These are phyloP conservation scores for Calvatia gigantea DNA, from an alignment of 768 basidiomycete genomes.

Conservation along the genomic window DNA sequence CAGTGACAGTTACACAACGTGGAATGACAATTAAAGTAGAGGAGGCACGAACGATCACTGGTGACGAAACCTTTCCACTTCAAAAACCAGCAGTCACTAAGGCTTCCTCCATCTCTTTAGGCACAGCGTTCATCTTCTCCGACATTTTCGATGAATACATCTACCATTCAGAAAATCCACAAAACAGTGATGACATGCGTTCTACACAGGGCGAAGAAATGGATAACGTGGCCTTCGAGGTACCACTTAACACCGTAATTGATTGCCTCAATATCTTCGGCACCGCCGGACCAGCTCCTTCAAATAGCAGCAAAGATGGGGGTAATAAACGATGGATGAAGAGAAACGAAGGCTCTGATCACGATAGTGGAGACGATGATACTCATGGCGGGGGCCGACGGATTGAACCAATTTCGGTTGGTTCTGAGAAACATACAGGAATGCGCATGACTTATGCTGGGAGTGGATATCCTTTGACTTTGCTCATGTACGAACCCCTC, in stretches of 20 bases:
- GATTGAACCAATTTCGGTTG: slow-evolving; percentile 60
- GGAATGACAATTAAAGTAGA: slow-evolving; percentile 83
- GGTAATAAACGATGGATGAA: slow-evolving; percentile 49
- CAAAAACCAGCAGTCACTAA: not conserved
- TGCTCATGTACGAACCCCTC: slow-evolving; percentile 63
- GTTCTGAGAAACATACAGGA: slow-evolving; percentile 65
- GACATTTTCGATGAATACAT: slow-evolving; percentile 13
- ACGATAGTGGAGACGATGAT: slow-evolving; percentile 34
- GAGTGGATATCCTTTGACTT: slow-evolving; percentile 68
- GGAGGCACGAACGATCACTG: slow-evolving; percentile 77
- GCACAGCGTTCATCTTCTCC: not conserved
- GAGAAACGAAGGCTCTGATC: slow-evolving; percentile 44
- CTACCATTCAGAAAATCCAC: slow-evolving; percentile 19
- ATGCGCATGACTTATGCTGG: slow-evolving; percentile 86
- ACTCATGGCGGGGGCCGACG: slow-evolving; percentile 34
- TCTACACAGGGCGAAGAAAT: slow-evolving; percentile 18
- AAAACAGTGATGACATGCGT: slow-evolving; percentile 11
- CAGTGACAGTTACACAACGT: slow-evolving; percentile 60
- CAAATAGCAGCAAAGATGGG: slow-evolving; percentile 17
- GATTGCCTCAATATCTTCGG: slow-evolving; percentile 95
- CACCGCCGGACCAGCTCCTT: slow-evolving; percentile 52
- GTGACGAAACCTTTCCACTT: slow-evolving; percentile 37
- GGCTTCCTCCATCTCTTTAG: not conserved
- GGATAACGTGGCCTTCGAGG: slow-evolving; percentile 62
- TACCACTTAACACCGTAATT: slow-evolving; percentile 79